Percentiles rank a stretch among this genome's conserved stretches.
These are phyloP conservation scores for Phylloporus arenicola DNA, from an alignment of 768 basidiomycete species.

Conservation along the genomic window DNA sequence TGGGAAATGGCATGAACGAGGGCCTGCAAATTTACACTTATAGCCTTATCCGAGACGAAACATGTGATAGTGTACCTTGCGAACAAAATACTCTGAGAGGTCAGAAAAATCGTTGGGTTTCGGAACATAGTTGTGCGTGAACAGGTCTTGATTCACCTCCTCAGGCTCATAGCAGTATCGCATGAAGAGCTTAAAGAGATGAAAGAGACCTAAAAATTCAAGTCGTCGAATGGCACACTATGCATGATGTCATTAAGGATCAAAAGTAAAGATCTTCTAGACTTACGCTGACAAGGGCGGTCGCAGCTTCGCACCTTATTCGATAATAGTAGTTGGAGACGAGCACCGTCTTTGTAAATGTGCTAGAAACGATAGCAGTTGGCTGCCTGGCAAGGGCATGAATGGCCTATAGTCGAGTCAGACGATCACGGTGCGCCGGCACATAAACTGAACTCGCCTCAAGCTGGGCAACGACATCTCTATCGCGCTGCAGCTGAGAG, in stretches of 20 bases:
- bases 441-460: slow-evolving; percentile 57
- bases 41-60: slow-evolving; percentile 2
- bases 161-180: slow-evolving; percentile 88
- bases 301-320: slow-evolving; percentile 90
- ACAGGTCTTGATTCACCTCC: slow-evolving; percentile 75
- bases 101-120: slow-evolving; percentile 94
- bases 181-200: slow-evolving; percentile 91
- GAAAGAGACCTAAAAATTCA: slow-evolving; percentile 89
- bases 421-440: background rate
- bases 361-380: slow-evolving; percentile 82
- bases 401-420: slow-evolving; percentile 65
- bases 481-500: slow-evolving; percentile 88
- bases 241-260: slow-evolving; percentile 7
- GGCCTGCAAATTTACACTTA: slow-evolving; percentile 39
- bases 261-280: slow-evolving; percentile 1
- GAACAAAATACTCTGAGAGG: slow-evolving; percentile 88
- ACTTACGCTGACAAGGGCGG: slow-evolving; percentile 75
- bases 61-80: slow-evolving; percentile 54
- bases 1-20: slow-evolving; percentile 79
- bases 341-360: slow-evolving; percentile 87
- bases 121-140: slow-evolving; percentile 85
- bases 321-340: slow-evolving; percentile 96
- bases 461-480: slow-evolving; percentile 94
- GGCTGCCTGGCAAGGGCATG: slow-evolving; percentile 77
- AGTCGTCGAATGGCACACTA: slow-evolving; percentile 82